A percentile compares a stretch with the other conserved stretches of the same genome.
Conservation (phyloP, 176 grass and related monocot genomes). For the Zea mays region DNA sequence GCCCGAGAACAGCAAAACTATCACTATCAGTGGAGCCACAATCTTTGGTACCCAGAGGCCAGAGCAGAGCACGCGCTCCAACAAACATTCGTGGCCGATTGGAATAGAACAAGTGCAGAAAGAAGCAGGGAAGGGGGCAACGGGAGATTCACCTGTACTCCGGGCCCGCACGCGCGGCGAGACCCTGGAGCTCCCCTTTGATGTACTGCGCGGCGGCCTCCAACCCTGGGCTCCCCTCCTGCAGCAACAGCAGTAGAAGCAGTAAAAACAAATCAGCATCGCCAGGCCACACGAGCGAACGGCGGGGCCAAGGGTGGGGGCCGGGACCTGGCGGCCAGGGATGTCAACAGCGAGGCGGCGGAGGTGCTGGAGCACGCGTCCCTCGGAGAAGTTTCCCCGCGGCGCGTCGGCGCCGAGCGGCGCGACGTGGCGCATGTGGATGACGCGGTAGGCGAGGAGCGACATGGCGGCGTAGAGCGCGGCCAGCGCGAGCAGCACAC, state of each 20-base stretch:
- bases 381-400: constrained; percentile 66
- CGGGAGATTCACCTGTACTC: constrained; percentile 63
- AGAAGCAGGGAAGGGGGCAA: background rate
- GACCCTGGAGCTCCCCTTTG: constrained; percentile 63
- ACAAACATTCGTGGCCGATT: background rate
- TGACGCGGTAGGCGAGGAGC: constrained; percentile 54
- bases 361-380: constrained; percentile 72
- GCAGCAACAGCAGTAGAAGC: constrained; percentile 22
- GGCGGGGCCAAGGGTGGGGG: background rate
- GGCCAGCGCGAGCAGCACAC: constrained; percentile 63
- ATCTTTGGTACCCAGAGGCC: background rate
- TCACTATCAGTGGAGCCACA: background rate
- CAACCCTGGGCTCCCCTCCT: constrained; percentile 84
- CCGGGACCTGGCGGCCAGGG: constrained; percentile 63
- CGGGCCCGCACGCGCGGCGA: constrained; percentile 56
- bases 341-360: constrained; percentile 76
- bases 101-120: background rate
- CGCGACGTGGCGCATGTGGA: constrained; percentile 85
- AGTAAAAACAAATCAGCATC: background rate
- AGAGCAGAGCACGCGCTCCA: constrained; percentile 7
- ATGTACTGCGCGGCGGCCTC: constrained; percentile 87
- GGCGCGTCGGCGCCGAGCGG: constrained; percentile 65
- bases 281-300: background rate
- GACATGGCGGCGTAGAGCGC: constrained; percentile 72
- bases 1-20: background rate